Evolutionary conservation across 805 yeast genomes (phyloP), one percentile per base, ranked within the genome.

Genomic region (Groenewaldozyma salmanticensis): DNA sequence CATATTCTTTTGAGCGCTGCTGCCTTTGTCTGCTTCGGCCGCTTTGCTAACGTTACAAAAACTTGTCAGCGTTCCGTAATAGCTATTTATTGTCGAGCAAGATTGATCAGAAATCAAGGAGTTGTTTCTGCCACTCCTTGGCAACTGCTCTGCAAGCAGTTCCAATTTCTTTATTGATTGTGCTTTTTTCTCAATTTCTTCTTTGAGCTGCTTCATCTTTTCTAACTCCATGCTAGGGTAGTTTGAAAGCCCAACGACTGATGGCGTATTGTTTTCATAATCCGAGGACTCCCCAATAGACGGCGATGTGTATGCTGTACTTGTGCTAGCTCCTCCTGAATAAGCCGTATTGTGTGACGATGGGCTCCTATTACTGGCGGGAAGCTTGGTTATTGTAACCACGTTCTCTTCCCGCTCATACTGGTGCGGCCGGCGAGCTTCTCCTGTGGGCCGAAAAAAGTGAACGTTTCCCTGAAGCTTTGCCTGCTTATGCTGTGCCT

Each of bases 111-210:
- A 39, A 7, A 37, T 33, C 34, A 37, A 3, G 29, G 40, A 32
- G 39, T 35, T 29, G 29, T 37, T 35, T 3, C 33, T 31, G 11
- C 21, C 1, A 21, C 21, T 31, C 13, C 29, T 19, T 2, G 55
- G 52, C 4, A 51, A 38, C 15, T 47, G 52, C 31, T 44, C 48
- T 3, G 52, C 52, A n/a, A 52, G 31, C 21, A 31, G 32, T 35
- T 52, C 54, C 5, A 33, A 67, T 65, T 47, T 57, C 59, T 18
- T 63, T 45, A 22, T 62, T 49, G 32, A 59, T 36, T 31, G 34
- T 22, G 44, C 47, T 35, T 50, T 51, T 18, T 50, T 43, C 21
- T 46, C 50, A 21, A 69, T 52, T 35, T 52, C 53, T 21, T 52
- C 53, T 27, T 47, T 35, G 9, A 52, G 47, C 15, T 43, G 68